Evolutionary conservation across 805 yeast species (phyloP).

Genomic region (Priceomyces carsonii): DNA sequence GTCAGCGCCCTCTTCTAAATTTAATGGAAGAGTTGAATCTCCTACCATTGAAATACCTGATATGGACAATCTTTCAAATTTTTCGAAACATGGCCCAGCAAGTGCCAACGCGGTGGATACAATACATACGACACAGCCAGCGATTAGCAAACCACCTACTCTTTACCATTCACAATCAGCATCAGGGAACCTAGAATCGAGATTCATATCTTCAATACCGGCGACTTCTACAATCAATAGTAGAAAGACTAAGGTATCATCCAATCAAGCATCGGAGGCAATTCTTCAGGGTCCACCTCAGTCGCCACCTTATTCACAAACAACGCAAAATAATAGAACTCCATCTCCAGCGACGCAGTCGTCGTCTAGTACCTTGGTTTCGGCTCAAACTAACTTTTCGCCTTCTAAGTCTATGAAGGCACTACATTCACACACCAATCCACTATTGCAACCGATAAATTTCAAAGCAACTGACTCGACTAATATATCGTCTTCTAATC

Average conservation of each 20-base stretch:
- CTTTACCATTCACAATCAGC: constrained; percentile 46
- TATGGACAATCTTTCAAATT: constrained; percentile 46
- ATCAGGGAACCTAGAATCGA: constrained; percentile 37
- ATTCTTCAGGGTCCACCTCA: constrained; percentile 16
- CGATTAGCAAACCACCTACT: constrained; percentile 42
- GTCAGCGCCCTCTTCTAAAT: constrained; percentile 12
- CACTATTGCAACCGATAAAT: constrained; percentile 57
- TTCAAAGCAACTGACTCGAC: constrained; percentile 28
- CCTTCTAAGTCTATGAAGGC: constrained; percentile 53
- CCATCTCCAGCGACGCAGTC: constrained; percentile 38
- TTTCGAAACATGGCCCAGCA: constrained; percentile 6
- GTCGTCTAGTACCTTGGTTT: constrained; percentile 16
- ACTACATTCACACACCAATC: constrained; percentile 42
- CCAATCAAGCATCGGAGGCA: constrained; percentile 37
- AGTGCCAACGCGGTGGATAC: not conserved
- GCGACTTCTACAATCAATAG: too few relatives aligned
- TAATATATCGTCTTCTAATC: not conserved
- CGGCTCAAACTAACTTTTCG: constrained; percentile 22
- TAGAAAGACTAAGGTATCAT: constrained; percentile 34
- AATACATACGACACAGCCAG: constrained; percentile 20
- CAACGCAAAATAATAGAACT: constrained; percentile 27
- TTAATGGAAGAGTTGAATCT: constrained; percentile 44
- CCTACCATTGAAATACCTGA: constrained; percentile 73
- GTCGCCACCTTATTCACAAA: constrained; percentile 44
- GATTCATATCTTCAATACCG: constrained; percentile 26